Conservation (phyloP, 768 basidiomycete genomes). For the Heimioporus sp. region DNA sequence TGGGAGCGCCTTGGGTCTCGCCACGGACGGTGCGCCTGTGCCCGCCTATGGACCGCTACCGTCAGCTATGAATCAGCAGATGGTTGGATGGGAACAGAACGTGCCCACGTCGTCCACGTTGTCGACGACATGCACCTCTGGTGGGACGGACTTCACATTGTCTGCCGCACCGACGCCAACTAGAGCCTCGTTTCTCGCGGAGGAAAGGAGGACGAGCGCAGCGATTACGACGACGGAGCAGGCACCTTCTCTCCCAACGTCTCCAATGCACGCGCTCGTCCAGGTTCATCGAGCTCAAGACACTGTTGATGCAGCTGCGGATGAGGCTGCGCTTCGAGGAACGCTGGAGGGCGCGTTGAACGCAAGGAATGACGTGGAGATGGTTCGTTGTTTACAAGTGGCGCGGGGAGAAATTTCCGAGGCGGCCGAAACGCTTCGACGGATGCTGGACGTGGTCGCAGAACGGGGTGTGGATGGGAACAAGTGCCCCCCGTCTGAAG, state of each 20-base stretch:
- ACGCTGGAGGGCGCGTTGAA: conserved; percentile 14
- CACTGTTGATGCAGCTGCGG: conserved; percentile 18
- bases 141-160: not conserved
- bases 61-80: not conserved
- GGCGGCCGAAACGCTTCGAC: conserved; percentile 22
- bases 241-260: not conserved
- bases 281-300: conserved; percentile 24
- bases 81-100: not conserved
- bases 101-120: not conserved
- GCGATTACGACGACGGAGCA: not conserved
- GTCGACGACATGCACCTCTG: not conserved
- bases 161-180: conserved; percentile 12
- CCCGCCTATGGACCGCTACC: conserved; percentile 1
- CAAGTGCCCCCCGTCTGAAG: not conserved
- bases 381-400: conserved; percentile 24
- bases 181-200: conserved; percentile 4
- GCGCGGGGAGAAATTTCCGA: conserved; percentile 21
- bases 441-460: conserved; percentile 5
- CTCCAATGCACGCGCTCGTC: conserved; percentile 11
- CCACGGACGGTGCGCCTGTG: too few species aligned
- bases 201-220: not conserved
- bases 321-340: conserved; percentile 22
- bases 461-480: not conserved
- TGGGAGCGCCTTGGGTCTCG: conserved; percentile 12
- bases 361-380: conserved; percentile 14